Evolutionary conservation across 1,284 basidiomycete genomes (phyloP).

Genomic region (Naganishia sp.): DNA sequence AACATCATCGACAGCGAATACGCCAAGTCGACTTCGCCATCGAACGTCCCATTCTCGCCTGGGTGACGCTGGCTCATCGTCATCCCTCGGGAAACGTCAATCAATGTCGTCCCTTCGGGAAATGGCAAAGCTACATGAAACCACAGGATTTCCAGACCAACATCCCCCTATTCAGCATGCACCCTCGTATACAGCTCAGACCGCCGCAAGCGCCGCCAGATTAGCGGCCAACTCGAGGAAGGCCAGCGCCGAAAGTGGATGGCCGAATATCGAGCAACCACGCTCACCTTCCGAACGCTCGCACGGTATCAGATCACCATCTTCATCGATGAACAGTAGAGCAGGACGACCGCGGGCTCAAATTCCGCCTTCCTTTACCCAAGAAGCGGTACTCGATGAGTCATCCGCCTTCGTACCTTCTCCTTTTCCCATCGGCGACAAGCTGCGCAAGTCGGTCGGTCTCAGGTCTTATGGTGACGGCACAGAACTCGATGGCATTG

Average conservation of each 20-base stretch:
- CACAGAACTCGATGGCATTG: slow-evolving; percentile 85
- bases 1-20: slow-evolving; percentile 4
- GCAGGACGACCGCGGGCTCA: not conserved
- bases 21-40: slow-evolving; percentile 40
- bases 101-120: slow-evolving; percentile 47
- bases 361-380: slow-evolving; percentile 12
- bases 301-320: not conserved
- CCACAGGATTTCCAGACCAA: slow-evolving; percentile 1
- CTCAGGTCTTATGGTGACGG: slow-evolving; percentile 81
- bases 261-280: not conserved
- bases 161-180: not conserved
- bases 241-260: slow-evolving; percentile 11
- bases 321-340: slow-evolving; percentile 3
- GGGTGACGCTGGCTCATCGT: slow-evolving; percentile 30
- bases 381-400: not conserved
- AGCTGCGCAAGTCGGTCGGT: slow-evolving; percentile 71
- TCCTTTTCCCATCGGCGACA: slow-evolving; percentile 40
- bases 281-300: slow-evolving; percentile 13
- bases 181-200: slow-evolving; percentile 24
- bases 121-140: slow-evolving; percentile 31
- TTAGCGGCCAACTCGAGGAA: slow-evolving; percentile 14
- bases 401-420: not conserved
- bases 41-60: slow-evolving; percentile 50
- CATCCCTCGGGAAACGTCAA: slow-evolving; percentile 45
- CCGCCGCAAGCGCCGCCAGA: slow-evolving; percentile 30